These are phyloP conservation scores for Millerago galiae DNA, from an alignment of 805 yeast species.

Conservation along the genomic window DNA sequence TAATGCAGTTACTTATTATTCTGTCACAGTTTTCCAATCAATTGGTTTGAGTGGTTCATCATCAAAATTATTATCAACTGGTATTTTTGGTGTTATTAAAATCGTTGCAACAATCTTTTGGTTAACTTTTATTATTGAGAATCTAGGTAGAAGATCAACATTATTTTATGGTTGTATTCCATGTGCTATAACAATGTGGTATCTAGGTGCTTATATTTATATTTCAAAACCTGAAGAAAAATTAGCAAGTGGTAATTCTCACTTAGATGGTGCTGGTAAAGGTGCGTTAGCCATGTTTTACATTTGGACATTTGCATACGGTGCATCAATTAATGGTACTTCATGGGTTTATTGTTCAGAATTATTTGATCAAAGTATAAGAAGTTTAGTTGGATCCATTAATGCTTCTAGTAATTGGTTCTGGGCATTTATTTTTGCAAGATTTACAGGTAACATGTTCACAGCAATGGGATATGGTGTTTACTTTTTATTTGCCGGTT, in stretches of 20 bases:
- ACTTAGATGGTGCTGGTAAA: slow-evolving; percentile 15
- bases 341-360: slow-evolving; percentile 19
- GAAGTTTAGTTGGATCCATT: slow-evolving; percentile 8
- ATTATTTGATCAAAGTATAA: slow-evolving; percentile 12
- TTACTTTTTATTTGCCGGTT: slow-evolving; percentile 20
- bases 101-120: slow-evolving; percentile 24
- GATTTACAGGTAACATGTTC: slow-evolving; percentile 15
- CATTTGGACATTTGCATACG: slow-evolving; percentile 15
- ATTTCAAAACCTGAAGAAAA: slow-evolving; percentile 5
- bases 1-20: slow-evolving; percentile 46
- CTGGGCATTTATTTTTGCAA: slow-evolving; percentile 16
- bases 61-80: slow-evolving; percentile 43
- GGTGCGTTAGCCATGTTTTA: slow-evolving; percentile 16
- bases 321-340: slow-evolving; percentile 14
- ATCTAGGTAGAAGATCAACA: slow-evolving; percentile 13
- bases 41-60: slow-evolving; percentile 41
- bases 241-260: background rate
- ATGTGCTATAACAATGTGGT: slow-evolving; percentile 13
- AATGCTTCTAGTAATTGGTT: slow-evolving; percentile 16
- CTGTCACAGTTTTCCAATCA: slow-evolving; percentile 42
- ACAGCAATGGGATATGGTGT: slow-evolving; percentile 12
- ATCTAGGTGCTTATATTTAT: slow-evolving; percentile 15
- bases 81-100: slow-evolving; percentile 47
- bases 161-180: slow-evolving; percentile 8
- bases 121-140: slow-evolving; percentile 12